Evolutionary conservation across 2,329 filamentous ascomycete genomes (phyloP).

Genomic region (Coniochaeta ligniaria): DNA sequence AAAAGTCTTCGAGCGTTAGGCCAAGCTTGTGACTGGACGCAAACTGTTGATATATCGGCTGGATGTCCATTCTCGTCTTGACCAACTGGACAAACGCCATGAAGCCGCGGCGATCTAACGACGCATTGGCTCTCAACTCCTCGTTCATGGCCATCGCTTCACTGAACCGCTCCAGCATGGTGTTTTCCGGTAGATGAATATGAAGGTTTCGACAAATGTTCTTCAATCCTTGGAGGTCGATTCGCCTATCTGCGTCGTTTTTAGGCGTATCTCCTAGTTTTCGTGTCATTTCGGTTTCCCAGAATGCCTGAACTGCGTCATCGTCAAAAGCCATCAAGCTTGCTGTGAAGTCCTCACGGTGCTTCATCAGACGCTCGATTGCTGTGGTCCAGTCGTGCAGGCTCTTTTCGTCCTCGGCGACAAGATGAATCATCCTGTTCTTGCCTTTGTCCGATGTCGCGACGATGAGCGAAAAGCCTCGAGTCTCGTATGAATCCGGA

Average conservation of each 20-base stretch:
- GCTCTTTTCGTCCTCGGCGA: constrained; percentile 66
- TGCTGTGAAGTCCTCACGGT: constrained; percentile 84
- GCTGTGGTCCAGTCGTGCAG: constrained; percentile 78
- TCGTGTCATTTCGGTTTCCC: constrained; percentile 76
- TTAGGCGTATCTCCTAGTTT: constrained; percentile 48
- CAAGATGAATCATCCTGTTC: constrained; percentile 75
- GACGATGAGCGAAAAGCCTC: constrained; percentile 90
- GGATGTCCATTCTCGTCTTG: constrained; percentile 78
- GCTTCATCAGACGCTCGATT: constrained; percentile 72
- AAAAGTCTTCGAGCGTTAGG: constrained; percentile 66
- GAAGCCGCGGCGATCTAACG: constrained; percentile 74
- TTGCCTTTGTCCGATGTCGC: constrained; percentile 71
- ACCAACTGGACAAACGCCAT: constrained; percentile 74
- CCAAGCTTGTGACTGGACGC: constrained; percentile 53
- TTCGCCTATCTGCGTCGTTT: constrained; percentile 54
- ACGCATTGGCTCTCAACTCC: constrained; percentile 22
- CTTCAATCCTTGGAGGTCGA: constrained; percentile 73
- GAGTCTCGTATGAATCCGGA: constrained; percentile 56
- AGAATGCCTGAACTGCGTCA: constrained; percentile 74
- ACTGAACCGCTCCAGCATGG: constrained; percentile 67
- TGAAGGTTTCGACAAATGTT: constrained; percentile 83
- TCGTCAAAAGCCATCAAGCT: constrained; percentile 82
- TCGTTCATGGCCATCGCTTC: constrained; percentile 35
- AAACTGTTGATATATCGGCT: constrained; percentile 60
- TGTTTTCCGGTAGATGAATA: constrained; percentile 77